These are phyloP conservation scores for Oxyria digyna DNA, from an alignment of 148 eudicot species.

Conservation along the genomic window DNA sequence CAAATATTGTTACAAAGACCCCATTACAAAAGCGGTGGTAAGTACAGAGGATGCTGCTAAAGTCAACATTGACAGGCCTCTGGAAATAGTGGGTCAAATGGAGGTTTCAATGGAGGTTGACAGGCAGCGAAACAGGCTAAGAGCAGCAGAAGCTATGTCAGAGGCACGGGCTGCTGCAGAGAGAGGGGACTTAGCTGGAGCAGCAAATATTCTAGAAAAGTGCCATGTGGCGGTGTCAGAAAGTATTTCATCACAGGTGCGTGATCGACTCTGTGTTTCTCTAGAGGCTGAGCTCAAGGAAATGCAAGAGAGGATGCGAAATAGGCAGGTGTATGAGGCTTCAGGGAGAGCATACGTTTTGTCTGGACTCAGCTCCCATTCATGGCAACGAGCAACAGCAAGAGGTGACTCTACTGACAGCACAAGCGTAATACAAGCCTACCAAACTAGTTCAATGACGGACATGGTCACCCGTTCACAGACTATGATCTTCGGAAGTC, in stretches of 20 bases:
- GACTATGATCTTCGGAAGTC: constrained; percentile 35
- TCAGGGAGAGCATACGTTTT: constrained; percentile 20
- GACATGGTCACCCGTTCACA: constrained; percentile 68
- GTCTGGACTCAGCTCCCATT: constrained; percentile 19
- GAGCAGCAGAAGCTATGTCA: constrained; percentile 20
- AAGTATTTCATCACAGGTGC: constrained; percentile 13
- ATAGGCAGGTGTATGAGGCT: constrained; percentile 14
- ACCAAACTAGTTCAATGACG: constrained; percentile 57
- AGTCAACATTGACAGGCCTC: constrained; percentile 15
- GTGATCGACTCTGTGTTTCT: constrained; percentile 16
- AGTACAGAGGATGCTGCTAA: neutral
- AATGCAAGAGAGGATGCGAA: constrained; percentile 17
- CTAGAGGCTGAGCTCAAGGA: constrained; percentile 21
- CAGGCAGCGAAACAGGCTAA: constrained; percentile 17
- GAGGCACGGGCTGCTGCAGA: constrained; percentile 20
- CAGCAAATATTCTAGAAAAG: constrained; percentile 12
- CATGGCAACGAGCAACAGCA: constrained; percentile 24
- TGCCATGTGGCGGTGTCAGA: constrained; percentile 4
- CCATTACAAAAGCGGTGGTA: constrained; percentile 3
- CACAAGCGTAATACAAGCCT: constrained; percentile 39
- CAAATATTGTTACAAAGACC: constrained; percentile 12
- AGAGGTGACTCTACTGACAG: constrained; percentile 43
- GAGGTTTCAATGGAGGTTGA: constrained; percentile 20
- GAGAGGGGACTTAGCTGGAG: constrained; percentile 18
- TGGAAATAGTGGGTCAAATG: neutral